These are phyloP conservation scores for Cymbomonas tetramitiformis DNA, from an alignment of 139 green algal species.

Conservation along the genomic window DNA sequence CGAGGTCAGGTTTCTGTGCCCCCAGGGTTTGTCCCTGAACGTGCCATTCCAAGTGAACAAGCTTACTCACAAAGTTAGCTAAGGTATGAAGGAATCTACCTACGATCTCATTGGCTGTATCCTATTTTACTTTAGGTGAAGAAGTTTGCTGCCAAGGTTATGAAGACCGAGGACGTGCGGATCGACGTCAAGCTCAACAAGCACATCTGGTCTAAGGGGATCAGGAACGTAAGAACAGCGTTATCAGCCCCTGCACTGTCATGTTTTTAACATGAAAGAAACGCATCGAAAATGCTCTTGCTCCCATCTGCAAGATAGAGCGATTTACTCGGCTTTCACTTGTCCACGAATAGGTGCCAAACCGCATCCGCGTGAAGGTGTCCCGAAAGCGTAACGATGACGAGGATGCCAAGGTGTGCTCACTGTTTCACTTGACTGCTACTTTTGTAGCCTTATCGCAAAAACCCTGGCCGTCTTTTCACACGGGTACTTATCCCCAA, in stretches of 20 bases:
- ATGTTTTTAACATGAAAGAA: neutral
- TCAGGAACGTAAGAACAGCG: constrained; percentile 50
- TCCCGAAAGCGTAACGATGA: constrained; percentile 86
- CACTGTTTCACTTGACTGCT: too few species aligned
- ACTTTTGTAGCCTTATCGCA: too few species aligned
- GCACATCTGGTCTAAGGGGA: constrained; percentile 80
- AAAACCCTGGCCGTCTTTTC: too few species aligned
- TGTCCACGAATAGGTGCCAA: constrained; percentile 42
- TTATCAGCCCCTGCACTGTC: neutral
- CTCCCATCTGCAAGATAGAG: too few species aligned
- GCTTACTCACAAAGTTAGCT: too few species aligned
- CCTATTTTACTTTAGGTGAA: constrained; percentile 77
- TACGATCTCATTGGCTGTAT: too few species aligned
- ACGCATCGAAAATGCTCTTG: neutral
- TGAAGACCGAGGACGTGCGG: constrained; percentile 88
- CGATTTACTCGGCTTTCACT: too few species aligned
- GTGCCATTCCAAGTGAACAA: too few species aligned
- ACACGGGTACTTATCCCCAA: too few species aligned
- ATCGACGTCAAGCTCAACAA: constrained; percentile 99
- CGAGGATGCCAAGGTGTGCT: constrained; percentile 79
- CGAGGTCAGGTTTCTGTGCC: too few species aligned
- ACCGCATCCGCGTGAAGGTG: constrained; percentile 74
- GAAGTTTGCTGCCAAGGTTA: constrained; percentile 84
- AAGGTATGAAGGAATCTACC: too few species aligned
- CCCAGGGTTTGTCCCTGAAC: too few species aligned